Evolutionary conservation across 306 rosid genomes (phyloP).

Genomic region (Quercus gilva): DNA sequence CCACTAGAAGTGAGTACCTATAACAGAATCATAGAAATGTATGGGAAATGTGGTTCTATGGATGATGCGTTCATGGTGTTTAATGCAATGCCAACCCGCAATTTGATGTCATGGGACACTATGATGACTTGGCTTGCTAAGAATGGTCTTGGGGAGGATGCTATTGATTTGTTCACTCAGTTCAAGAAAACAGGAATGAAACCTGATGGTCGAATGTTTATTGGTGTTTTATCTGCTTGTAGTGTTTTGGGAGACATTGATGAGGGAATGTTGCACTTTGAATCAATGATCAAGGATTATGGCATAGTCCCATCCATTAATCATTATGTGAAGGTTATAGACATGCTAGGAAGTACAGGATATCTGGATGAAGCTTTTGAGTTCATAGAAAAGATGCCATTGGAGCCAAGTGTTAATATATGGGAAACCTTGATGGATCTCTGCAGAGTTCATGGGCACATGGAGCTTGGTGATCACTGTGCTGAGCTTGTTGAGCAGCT

Average conservation of each 20-base stretch:
- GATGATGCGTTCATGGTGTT: conserved; percentile 60
- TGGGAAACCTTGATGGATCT: conserved; percentile 76
- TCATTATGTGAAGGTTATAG: conserved; percentile 39
- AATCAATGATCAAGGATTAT: too few species aligned
- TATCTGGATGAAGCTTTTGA: conserved; percentile 73
- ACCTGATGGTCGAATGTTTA: conserved; percentile 69
- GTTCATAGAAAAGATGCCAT: conserved; percentile 28
- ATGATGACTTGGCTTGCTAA: conserved; percentile 49
- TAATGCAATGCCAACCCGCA: conserved; percentile 53
- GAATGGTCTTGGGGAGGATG: too few species aligned
- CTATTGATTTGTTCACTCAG: conserved; percentile 41
- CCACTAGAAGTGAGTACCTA: too few species aligned
- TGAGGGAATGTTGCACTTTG: too few species aligned
- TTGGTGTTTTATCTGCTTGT: conserved; percentile 64
- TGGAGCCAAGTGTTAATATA: conserved; percentile 30
- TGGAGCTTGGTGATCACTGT: conserved; percentile 72
- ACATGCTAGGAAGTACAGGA: conserved; percentile 73
- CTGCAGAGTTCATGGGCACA: conserved; percentile 72
- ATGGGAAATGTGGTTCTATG: conserved; percentile 19
- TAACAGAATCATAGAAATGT: too few species aligned
- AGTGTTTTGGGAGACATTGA: conserved; percentile 17
- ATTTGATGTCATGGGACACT: conserved; percentile 77
- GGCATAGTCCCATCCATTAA: too few species aligned
- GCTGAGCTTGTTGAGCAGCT: conserved; percentile 67
- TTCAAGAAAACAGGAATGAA: conserved; percentile 56